phyloP scores from a whole-genome alignment of 2,329 filamentous ascomycete genomes.

The Ophiocordyceps camponoti-saundersi region DNA sequence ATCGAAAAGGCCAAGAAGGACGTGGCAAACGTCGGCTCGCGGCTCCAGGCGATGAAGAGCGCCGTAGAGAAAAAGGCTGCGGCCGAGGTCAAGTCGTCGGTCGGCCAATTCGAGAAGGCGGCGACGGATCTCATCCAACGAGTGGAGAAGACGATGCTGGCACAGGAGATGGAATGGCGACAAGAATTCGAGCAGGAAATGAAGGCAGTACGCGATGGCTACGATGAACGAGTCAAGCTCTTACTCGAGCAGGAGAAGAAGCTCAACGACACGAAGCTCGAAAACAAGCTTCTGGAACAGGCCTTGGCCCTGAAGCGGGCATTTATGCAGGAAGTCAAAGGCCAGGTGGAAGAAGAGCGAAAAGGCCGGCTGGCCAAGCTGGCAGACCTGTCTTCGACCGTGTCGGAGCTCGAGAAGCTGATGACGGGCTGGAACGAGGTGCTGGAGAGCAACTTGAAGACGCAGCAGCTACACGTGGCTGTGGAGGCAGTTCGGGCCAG shows the following conservation, averaged over 20 bases:
- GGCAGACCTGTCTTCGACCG: conserved; percentile 57
- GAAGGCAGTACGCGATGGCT: conserved; percentile 57
- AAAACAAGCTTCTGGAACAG: conserved; percentile 80
- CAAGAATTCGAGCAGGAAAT: conserved; percentile 80
- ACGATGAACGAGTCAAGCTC: conserved; percentile 62
- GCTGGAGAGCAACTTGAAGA: conserved; percentile 77
- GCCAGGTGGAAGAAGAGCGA: conserved; percentile 77
- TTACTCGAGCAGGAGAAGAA: conserved; percentile 67
- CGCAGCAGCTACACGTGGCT: conserved; percentile 90
- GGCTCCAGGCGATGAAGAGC: conserved; percentile 59
- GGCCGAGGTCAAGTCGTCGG: conserved; percentile 53
- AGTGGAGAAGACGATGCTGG: conserved; percentile 68
- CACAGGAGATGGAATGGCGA: conserved; percentile 69
- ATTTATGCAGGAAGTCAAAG: conserved; percentile 62
- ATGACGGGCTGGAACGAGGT: conserved; percentile 82
- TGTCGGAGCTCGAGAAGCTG: conserved; percentile 72
- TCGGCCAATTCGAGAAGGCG: conserved; percentile 68
- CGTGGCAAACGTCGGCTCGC: conserved; percentile 57
- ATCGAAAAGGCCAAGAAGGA: conserved; percentile 77
- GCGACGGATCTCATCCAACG: conserved; percentile 75
- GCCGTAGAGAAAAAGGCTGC: conserved; percentile 55
- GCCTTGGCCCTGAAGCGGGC: conserved; percentile 74
- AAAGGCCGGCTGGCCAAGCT: conserved; percentile 75
- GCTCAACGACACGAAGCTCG: conserved; percentile 65
- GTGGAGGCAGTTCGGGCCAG: conserved; percentile 82